phyloP scores from a whole-genome alignment of 164 flowering plant genomes.

The Sedum album region DNA sequence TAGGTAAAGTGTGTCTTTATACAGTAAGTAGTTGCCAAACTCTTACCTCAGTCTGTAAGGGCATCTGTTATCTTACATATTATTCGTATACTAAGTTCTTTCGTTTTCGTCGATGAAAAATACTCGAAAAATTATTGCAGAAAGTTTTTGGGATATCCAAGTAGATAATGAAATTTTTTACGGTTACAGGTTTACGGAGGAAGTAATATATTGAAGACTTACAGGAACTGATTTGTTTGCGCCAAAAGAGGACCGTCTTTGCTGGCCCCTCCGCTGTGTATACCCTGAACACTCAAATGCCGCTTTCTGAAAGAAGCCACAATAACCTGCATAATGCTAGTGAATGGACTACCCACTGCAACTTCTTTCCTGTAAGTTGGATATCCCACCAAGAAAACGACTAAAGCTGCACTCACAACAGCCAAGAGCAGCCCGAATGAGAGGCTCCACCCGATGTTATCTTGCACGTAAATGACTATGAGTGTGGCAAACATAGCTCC shows the following conservation, averaged over 20 bases:
- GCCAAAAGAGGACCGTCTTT: constrained; percentile 16
- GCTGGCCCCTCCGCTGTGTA: background rate
- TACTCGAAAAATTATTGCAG: too few relatives aligned
- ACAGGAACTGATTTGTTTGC: constrained; percentile 38
- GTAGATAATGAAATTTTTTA: too few relatives aligned
- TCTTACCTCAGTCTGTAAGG: too few relatives aligned
- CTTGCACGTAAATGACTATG: constrained; percentile 40
- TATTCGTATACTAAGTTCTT: too few relatives aligned
- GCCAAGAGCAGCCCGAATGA: constrained; percentile 31
- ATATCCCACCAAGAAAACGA: constrained; percentile 34
- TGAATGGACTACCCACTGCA: constrained; percentile 50
- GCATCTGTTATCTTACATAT: too few relatives aligned
- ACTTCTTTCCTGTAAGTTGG: constrained; percentile 27
- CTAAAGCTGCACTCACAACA: constrained; percentile 23
- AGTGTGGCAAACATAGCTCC: constrained; percentile 31
- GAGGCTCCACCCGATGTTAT: constrained; percentile 38
- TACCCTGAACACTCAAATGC: constrained; percentile 17
- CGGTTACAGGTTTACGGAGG: too few relatives aligned
- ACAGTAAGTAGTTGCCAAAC: too few relatives aligned
- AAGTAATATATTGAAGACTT: too few relatives aligned
- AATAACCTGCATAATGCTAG: constrained; percentile 43
- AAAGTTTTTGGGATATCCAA: too few relatives aligned
- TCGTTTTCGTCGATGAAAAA: too few relatives aligned
- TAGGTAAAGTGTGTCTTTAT: too few relatives aligned
- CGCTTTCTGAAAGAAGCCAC: constrained; percentile 50